Evolutionary conservation across 2,329 filamentous ascomycete species (phyloP).

Genomic region (Aspergillus amoenus): DNA sequence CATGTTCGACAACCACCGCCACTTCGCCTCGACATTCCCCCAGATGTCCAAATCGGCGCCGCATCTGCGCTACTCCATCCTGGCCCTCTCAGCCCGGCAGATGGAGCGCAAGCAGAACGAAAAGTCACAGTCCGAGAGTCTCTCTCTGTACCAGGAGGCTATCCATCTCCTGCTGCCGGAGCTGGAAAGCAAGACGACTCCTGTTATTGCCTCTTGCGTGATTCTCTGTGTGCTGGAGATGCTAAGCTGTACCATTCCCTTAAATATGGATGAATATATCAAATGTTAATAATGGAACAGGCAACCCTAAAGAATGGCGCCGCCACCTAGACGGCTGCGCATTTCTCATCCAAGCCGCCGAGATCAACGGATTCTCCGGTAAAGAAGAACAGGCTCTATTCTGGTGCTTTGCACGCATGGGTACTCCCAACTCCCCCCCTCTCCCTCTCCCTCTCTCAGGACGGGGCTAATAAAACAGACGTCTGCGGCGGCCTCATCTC

Average conservation of each 20-base stretch:
- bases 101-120: slow-evolving; percentile 47
- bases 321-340: slow-evolving; percentile 55
- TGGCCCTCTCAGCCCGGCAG: slow-evolving; percentile 54
- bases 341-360: slow-evolving; percentile 50
- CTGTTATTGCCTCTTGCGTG: slow-evolving; percentile 54
- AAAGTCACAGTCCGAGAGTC: slow-evolving; percentile 44
- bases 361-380: slow-evolving; percentile 53
- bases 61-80: slow-evolving; percentile 50
- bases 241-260: slow-evolving; percentile 42
- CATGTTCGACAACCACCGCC: slow-evolving; percentile 52
- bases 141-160: slow-evolving; percentile 52
- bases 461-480: slow-evolving; percentile 26
- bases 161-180: slow-evolving; percentile 51
- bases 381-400: slow-evolving; percentile 53
- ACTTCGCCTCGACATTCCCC: slow-evolving; percentile 51
- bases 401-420: slow-evolving; percentile 58
- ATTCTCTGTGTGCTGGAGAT: slow-evolving; percentile 56
- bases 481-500: slow-evolving; percentile 56
- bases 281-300: slow-evolving; percentile 9
- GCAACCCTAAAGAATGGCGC: slow-evolving; percentile 49
- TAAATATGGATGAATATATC: background rate
- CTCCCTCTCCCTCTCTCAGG: no score
- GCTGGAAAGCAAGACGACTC: slow-evolving; percentile 47
- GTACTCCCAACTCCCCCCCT: slow-evolving; percentile 13
- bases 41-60: slow-evolving; percentile 46